Base-by-base conservation (phyloP, 371 early-diverging fungal species). In the Capillidium rhysosporum region DNA sequence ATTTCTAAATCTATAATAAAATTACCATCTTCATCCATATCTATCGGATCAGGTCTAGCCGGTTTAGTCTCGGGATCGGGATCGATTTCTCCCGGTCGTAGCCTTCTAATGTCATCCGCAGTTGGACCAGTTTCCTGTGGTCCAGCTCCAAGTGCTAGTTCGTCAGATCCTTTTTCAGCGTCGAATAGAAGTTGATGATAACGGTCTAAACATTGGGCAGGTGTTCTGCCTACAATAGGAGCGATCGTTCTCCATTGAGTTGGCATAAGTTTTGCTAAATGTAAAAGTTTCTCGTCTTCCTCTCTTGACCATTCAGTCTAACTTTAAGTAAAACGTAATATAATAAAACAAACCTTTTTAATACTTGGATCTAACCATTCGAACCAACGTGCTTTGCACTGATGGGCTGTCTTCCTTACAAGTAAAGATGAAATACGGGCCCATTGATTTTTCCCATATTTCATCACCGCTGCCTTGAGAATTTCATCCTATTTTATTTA, bases 361-460 rank as follows among this genome's bases (percentile, higher is more conserved):
- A 97, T 95, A 52, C 87, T 81, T 16, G 96, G 95, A 71, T 95
- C 96, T 31, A 97, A 73, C 96, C 96, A 97, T 72, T 97, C 98
- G 65, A 78, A 91, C 98, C 98, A 97, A 62, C 98, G 75, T 2
- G 96, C 93, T 73, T 97, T 97, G 70, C 96, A 95, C 67, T 97
- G 95, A 65, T 92, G 94, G 28, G 95, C 92, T 26, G 92, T 86
- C 61, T 95, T 95, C 58, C 95, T 68, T 20, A 86, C 89, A 14
- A 97, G 70, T 38, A 97, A 75, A 2, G 96, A 95, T 21, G 94
- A 89, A 53, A 97, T 94, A 61, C 96, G 86, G 0, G 94, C 89
- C 98, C 98, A 97, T 66, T 95, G 96, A 66, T 94, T 97, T 66
- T 90, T 91, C 56, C 98, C 96, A 68, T 97, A 95, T 67, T 95